Percentiles rank a stretch among this genome's conserved stretches.
Evolutionary conservation across 2,329 filamentous ascomycete species (phyloP).

Genomic region (Fusarium torreyae): DNA sequence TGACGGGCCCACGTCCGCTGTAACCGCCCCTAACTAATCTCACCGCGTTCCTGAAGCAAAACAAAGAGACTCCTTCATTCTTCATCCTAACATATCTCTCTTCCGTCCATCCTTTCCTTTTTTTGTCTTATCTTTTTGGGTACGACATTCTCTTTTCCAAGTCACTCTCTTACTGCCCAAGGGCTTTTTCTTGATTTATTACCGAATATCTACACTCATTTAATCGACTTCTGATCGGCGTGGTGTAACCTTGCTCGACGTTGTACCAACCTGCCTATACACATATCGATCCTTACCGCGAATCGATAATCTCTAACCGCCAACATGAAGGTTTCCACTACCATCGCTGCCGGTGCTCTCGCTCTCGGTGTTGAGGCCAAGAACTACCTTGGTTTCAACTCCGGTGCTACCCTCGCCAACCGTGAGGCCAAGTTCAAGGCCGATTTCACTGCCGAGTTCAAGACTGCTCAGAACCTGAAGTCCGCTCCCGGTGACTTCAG

Average conservation of each 20-base stretch:
- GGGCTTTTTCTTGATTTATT: constrained; percentile 37
- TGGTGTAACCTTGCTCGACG: constrained; percentile 34
- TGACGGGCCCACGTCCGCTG: constrained; percentile 36
- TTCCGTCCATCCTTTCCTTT: constrained; percentile 33
- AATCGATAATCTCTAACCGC: constrained; percentile 42
- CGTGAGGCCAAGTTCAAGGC: constrained; percentile 67
- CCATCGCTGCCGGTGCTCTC: constrained; percentile 58
- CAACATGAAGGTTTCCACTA: constrained; percentile 61
- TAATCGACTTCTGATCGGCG: constrained; percentile 32
- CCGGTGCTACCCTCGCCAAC: constrained; percentile 63
- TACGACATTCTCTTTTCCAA: constrained; percentile 43
- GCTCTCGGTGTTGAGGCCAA: constrained; percentile 58
- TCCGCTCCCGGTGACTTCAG: constrained; percentile 68
- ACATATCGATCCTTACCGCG: constrained; percentile 24
- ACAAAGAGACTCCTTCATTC: constrained; percentile 36
- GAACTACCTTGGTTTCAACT: constrained; percentile 71
- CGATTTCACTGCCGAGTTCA: constrained; percentile 65
- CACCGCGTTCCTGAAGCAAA: constrained; percentile 43
- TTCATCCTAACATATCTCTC: constrained; percentile 27
- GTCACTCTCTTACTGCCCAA: constrained; percentile 46
- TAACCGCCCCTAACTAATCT: constrained; percentile 44
- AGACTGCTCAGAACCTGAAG: constrained; percentile 55
- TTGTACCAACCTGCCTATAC: constrained; percentile 33
- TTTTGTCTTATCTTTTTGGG: constrained; percentile 34
- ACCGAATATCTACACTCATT: constrained; percentile 37